Evolutionary conservation across 306 rosid species (phyloP), one percentile per base, ranked within the genome.

Genomic region (Senna siamea): DNA sequence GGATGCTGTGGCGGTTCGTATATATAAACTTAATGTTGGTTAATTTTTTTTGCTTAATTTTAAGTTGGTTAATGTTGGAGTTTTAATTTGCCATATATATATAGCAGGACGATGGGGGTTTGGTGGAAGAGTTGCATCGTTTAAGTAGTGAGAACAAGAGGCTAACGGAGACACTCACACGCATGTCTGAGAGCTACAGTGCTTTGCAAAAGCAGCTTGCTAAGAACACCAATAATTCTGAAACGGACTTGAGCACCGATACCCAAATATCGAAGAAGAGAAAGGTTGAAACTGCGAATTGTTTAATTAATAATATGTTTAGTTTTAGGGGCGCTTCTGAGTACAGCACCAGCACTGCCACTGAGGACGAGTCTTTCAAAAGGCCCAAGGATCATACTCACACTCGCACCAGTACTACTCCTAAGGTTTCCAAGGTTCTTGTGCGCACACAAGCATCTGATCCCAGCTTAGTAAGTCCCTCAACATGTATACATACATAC

Each of bases 371-470:
- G 5, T 63, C 86, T n/a, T 59, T 69, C 66, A 91, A 77, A 79
- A 78, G 75, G 82, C 78, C 81, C 19, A 82, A 44, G 54, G 87
- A 65, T 44, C 55, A 59, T 56, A 66, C 54, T 60, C 46, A 2
- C 66, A 4, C 2, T 26, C 38, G 13, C 37, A 7, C 0, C 8
- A 37, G 3, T 0, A 37, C 18, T 4, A 15, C 37, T 12, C 30
- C 85, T 15, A 91, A 85, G 83, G 56, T 84, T 80, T 83, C 85
- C 7, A 89, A 82, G 40, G 83, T 81, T 81, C 76, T 82, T 69
- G 96, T 89, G 38, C 87, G 77, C 20, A 84, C 84, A 0, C 82
- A 91, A 15, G 82, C 88, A 50, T 89, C 91, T 2, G 85, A 91
- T 50, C 81, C 79, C 12, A 81, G 90, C 87, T 77, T 89, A 19